phyloP scores from a whole-genome alignment of 2,329 filamentous ascomycete species.

The Penicillium sp. region DNA sequence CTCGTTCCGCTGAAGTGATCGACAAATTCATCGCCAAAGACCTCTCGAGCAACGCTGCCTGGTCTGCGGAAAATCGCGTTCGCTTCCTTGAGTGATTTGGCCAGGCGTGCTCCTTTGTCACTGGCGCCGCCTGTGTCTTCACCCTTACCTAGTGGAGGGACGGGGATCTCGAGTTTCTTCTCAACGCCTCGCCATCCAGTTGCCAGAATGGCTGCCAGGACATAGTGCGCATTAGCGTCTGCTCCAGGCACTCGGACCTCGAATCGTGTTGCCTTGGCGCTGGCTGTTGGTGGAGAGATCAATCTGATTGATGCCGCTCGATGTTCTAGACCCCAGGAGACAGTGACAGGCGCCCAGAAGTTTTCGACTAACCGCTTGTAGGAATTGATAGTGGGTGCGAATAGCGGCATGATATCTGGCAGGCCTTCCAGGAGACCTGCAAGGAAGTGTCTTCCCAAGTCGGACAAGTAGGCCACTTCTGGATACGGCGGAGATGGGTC shows the following conservation, averaged over 20 bases:
- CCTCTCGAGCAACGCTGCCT: conserved; percentile 84
- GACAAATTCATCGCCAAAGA: conserved; percentile 92
- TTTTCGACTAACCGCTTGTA: conserved; percentile 98
- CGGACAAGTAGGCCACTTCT: conserved; percentile 76
- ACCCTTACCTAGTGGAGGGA: conserved; percentile 79
- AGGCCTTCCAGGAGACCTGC: conserved; percentile 85
- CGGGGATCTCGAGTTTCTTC: conserved; percentile 79
- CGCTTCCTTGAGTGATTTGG: conserved; percentile 81
- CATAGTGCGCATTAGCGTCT: conserved; percentile 83
- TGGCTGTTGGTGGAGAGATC: conserved; percentile 82
- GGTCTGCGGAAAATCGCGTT: conserved; percentile 70
- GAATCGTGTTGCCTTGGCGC: conserved; percentile 81
- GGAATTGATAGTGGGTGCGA: conserved; percentile 93
- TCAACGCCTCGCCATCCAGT: conserved; percentile 89
- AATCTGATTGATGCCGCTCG: conserved; percentile 86
- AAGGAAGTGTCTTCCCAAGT: conserved; percentile 87
- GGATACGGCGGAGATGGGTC: conserved; percentile 69
- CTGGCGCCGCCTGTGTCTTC: conserved; percentile 70
- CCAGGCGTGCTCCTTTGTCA: conserved; percentile 72
- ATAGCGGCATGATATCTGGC: conserved; percentile 90
- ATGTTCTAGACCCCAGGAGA: conserved; percentile 95
- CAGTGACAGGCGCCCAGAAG: conserved; percentile 97
- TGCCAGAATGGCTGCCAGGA: conserved; percentile 79
- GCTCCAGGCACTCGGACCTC: conserved; percentile 93
- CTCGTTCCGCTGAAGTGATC: conserved; percentile 91